Evolutionary conservation across 306 rosid species (phyloP), one percentile per base, ranked within the genome.

Genomic region (Acacia confusa): DNA sequence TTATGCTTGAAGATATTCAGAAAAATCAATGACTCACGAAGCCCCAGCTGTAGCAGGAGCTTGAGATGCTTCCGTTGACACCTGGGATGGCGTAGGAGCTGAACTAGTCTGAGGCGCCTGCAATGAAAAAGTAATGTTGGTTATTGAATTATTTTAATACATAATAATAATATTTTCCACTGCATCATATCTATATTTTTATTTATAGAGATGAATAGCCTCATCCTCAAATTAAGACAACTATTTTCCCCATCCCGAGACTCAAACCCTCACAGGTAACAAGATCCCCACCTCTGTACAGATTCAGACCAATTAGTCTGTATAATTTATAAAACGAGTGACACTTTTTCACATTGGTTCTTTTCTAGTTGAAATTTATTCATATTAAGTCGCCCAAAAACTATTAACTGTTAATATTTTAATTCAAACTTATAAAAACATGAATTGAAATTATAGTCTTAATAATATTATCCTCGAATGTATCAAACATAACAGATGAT

Each of bases 71-170:
- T 36, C 40, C 7, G 32, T 38, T 58, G 87, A 68, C 19, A 48
- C 86, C 22, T 89, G 78, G 47, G 87, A 67, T 43, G 90, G 65
- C 40, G 91, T 69, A 74, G 88, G 87, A 74, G 88, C 80, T 70
- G 87, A 80, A 87, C 87, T 90, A 34, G 91, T 82, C 77, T 87
- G 92, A 53, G 91, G 88, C 10, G 87, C 77, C 92, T 78, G 82
- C 70, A 81, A 77, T 17, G 63, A 76, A 76, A 70, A 57, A 20
- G 77, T 12, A 72, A 66, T 47, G 58, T 38, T 32, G 34, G 63
- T 15, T 14, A 22, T 40, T 77, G 72, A 50, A 61, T 60, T 43
- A 22, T 70, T 25, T 25, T 3, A 70, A 70, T 13, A 70, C 2
- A 17, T 13, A 16, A 17, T 12, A 24, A 60, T 28, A 6, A 9